Base-by-base conservation (phyloP, 805 yeast genomes). In the Metschnikowia lunata region DNA sequence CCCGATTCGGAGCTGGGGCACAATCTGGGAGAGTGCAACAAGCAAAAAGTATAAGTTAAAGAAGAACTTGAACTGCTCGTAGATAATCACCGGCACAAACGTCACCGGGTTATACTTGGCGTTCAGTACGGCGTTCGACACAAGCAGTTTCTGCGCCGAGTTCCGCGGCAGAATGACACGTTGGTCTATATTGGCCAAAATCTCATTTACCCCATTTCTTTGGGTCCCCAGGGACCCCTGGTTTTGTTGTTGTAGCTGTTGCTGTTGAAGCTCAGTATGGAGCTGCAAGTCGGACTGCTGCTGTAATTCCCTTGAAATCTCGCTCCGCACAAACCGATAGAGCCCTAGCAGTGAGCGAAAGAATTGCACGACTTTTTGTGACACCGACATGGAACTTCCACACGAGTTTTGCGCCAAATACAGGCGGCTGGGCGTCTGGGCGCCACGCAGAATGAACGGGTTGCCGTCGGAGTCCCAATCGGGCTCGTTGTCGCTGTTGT, bases 21-120 rank as follows among this genome's bases (percentile, higher is more conserved):
- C 75, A 2, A 84, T 83, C 66, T 93, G 99, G 6, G 97, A 89
- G 48, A 95, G 74, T 12, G 99, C 98, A 52, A 95, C 99, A 15
- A 95, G 59, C 40, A 95, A 68, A 61, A 93, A 93, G 64, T 93
- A 93, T 38, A 93, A 69, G 65, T 93, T 93, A 75, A 89, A 93
- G 66, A 93, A 93, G 63, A 93, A 91, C 69, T 90, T 89, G 80
- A 93, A 93, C 71, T 93, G 99, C 62, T 91, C 97, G 63, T 86
- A 95, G 28, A 93, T 74, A 43, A 93, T 81, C 35, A 88, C 74
- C 3, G 99, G 99, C 8, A 93, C 66, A 58, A 93, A 93, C 1
- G 96, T 82, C 31, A 88, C 61, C 2, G 93, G 87, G 55, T 87
- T 87, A 66, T 93, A 93, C 65, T 90, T 91, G 18, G 99, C 98